Conservation (phyloP, 495 filamentous ascomycete genomes). For the Physcia stellaris region DNA sequence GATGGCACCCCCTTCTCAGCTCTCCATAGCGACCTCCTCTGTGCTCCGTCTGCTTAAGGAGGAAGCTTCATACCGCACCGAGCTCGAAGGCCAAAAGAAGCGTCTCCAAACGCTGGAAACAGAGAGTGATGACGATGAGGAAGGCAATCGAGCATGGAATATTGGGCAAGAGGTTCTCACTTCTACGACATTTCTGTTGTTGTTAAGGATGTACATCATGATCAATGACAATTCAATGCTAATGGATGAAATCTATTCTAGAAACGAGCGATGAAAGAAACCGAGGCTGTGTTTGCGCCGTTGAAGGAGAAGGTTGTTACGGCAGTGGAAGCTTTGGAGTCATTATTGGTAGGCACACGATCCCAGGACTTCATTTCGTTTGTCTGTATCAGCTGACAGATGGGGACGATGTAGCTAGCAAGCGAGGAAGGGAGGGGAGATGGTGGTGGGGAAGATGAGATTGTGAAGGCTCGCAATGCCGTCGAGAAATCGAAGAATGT, state of each 20-base stretch:
- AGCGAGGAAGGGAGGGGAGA: background rate
- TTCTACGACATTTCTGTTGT: constrained; percentile 6
- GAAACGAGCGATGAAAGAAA: constrained; percentile 68
- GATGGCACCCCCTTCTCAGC: constrained; percentile 43
- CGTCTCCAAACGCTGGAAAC: constrained; percentile 52
- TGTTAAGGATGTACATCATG: background rate
- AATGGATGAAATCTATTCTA: too few relatives aligned
- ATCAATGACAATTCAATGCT: constrained; percentile 3
- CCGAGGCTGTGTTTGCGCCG: constrained; percentile 60
- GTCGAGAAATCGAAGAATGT: too few relatives aligned
- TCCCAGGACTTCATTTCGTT: constrained; percentile 17
- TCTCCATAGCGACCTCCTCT: constrained; percentile 58
- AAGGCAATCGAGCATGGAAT: constrained; percentile 54
- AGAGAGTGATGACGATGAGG: constrained; percentile 28
- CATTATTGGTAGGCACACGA: constrained; percentile 47
- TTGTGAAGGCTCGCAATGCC: too few relatives aligned
- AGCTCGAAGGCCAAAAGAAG: constrained; percentile 55
- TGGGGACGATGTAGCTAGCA: background rate
- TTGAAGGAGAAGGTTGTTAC: constrained; percentile 51
- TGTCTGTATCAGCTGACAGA: background rate
- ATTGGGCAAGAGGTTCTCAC: constrained; percentile 72
- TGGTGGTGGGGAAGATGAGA: too few relatives aligned
- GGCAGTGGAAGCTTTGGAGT: constrained; percentile 55
- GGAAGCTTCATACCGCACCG: constrained; percentile 76
- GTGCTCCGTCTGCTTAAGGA: constrained; percentile 81